Conservation (phyloP, 2,329 filamentous ascomycete genomes). For the Clarireedia hainanense region DNA sequence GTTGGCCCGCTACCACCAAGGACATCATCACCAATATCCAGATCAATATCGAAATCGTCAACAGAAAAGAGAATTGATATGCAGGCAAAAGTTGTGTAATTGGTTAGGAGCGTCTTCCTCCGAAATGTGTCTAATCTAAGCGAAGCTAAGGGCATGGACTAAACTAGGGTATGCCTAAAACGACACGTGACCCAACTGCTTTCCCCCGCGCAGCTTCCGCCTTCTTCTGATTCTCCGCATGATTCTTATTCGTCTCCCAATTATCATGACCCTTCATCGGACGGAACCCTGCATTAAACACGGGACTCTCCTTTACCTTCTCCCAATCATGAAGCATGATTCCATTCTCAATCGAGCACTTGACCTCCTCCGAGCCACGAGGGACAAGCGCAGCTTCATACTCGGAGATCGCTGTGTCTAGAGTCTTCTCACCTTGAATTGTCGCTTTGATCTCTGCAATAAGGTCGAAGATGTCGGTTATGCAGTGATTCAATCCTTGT, state of each 20-base stretch:
- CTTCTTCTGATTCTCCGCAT: not conserved
- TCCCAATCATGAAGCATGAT: not conserved
- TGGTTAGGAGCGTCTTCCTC: too few species aligned
- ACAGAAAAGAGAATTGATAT: too few species aligned
- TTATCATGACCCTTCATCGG: not conserved
- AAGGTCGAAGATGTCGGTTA: not conserved
- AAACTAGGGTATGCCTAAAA: too few species aligned
- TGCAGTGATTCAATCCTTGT: not conserved
- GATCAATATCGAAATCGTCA: too few species aligned
- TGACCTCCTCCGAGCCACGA: constrained; percentile 37
- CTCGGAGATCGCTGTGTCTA: constrained; percentile 25
- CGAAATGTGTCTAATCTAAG: too few species aligned
- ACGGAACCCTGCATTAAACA: not conserved
- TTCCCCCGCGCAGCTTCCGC: not conserved
- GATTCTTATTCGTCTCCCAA: not conserved
- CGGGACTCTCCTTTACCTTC: not conserved
- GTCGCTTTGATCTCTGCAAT: constrained; percentile 15
- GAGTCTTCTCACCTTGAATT: constrained; percentile 14
- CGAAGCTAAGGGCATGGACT: too few species aligned
- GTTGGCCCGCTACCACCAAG: too few species aligned
- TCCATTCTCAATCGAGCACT: constrained; percentile 37
- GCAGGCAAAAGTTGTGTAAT: too few species aligned
- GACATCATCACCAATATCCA: too few species aligned
- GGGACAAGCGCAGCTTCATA: constrained; percentile 39
- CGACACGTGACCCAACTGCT: too few species aligned